Conservation (phyloP, 441 rosid species). For the Adansonia rubrostipa region DNA sequence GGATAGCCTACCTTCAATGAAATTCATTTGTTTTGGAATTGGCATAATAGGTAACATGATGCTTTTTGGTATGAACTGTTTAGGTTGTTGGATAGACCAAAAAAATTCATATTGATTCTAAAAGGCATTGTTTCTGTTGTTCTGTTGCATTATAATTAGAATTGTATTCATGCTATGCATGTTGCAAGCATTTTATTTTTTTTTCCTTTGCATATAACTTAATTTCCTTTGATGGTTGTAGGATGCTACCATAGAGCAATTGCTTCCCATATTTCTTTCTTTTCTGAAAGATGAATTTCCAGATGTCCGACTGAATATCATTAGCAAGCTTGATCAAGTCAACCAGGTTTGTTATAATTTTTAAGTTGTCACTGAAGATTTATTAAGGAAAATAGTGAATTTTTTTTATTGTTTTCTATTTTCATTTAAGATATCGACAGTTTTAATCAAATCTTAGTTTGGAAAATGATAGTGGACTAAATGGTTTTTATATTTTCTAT, state of each 20-base stretch:
- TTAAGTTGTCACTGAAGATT: not conserved
- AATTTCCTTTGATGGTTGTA: slow-evolving; percentile 34
- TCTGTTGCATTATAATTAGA: not conserved
- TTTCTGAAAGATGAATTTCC: slow-evolving; percentile 86
- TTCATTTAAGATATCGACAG: not conserved
- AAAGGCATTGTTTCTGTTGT: not conserved
- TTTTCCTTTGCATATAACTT: slow-evolving; percentile 7
- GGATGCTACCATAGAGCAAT: slow-evolving; percentile 85
- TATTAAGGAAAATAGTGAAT: not conserved
- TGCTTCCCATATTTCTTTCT: slow-evolving; percentile 81
- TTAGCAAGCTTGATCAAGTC: slow-evolving; percentile 91
- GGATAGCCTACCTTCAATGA: not conserved
- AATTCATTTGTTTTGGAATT: not conserved
- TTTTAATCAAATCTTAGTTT: not conserved
- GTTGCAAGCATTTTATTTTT: slow-evolving; percentile 2
- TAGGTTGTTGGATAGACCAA: not conserved
- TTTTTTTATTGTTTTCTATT: not conserved
- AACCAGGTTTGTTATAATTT: slow-evolving; percentile 57
- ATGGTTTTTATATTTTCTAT: slow-evolving; percentile 6
- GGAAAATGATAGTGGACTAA: not conserved
- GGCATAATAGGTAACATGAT: not conserved
- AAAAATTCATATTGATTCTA: not conserved
- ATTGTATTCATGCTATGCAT: not conserved
- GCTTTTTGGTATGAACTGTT: not conserved
- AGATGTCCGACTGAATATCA: slow-evolving; percentile 79